Percentiles rank a stretch among this genome's conserved stretches.
Evolutionary conservation across 2,329 filamentous ascomycete genomes (phyloP).

Genomic region (Fusarium floridanum): DNA sequence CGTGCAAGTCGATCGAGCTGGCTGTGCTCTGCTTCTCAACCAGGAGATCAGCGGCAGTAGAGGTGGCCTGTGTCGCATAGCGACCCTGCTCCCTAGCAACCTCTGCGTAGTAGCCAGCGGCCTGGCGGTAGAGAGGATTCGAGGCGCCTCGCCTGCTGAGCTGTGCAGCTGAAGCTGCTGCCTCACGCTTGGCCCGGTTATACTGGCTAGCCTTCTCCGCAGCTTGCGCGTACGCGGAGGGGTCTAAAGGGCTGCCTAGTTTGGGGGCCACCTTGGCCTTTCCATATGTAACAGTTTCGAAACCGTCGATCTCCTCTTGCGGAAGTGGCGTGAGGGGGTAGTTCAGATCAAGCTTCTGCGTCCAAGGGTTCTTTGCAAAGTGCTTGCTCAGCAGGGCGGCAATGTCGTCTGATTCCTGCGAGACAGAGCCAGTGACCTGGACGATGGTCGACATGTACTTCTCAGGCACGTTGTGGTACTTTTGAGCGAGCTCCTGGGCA

Average conservation of each 20-base stretch:
- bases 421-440: conserved; percentile 54
- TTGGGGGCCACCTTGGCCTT: conserved; percentile 24
- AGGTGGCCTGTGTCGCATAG: conserved; percentile 68
- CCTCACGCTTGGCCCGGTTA: conserved; percentile 50
- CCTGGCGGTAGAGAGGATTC: conserved; percentile 79
- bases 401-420: conserved; percentile 55
- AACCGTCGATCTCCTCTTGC: conserved; percentile 50
- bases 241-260: conserved; percentile 11
- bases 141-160: conserved; percentile 69
- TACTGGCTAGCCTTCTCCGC: conserved; percentile 46
- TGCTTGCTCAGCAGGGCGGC: conserved; percentile 57
- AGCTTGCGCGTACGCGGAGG: conserved; percentile 46
- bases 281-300: conserved; percentile 28
- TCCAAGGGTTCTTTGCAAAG: conserved; percentile 56
- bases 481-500: conserved; percentile 52
- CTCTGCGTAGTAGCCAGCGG: conserved; percentile 80
- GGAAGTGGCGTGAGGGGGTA: conserved; percentile 56
- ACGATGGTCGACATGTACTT: conserved; percentile 59
- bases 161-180: conserved; percentile 54
- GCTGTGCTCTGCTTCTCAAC: conserved; percentile 76
- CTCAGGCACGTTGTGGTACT: conserved; percentile 58
- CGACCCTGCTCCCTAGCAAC: conserved; percentile 74
- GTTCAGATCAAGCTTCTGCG: conserved; percentile 52
- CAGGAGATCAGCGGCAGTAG: conserved; percentile 76
- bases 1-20: conserved; percentile 81